These are phyloP conservation scores for Verticillium nonalfalfae DNA, from an alignment of 2,329 filamentous ascomycete genomes.

Conservation along the genomic window DNA sequence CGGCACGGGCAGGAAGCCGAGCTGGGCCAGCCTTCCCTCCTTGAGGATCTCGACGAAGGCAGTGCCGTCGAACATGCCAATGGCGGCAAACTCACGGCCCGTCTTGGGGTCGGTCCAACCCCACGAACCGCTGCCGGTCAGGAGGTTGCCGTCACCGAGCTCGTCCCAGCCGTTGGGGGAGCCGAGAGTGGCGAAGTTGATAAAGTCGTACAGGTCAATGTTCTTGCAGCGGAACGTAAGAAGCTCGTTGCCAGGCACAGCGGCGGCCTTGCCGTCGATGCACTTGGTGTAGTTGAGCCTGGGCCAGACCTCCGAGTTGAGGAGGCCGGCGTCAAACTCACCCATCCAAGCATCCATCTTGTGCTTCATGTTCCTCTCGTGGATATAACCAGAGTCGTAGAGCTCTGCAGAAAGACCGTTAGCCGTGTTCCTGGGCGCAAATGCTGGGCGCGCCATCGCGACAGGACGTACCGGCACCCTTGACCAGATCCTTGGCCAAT, in stretches of 20 bases:
- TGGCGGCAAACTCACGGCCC: constrained; percentile 20
- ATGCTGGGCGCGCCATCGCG: not conserved
- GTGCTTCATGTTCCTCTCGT: constrained; percentile 14
- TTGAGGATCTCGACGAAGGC: constrained; percentile 34
- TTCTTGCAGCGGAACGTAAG: constrained; percentile 16
- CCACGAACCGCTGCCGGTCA: constrained; percentile 24
- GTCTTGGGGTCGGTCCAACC: constrained; percentile 32
- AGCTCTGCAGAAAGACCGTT: constrained; percentile 9
- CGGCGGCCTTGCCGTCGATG: constrained; percentile 13
- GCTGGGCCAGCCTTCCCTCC: constrained; percentile 31
- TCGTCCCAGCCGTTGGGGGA: constrained; percentile 19
- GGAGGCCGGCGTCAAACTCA: constrained; percentile 11
- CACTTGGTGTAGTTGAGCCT: constrained; percentile 15
- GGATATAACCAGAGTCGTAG: constrained; percentile 22
- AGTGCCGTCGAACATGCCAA: constrained; percentile 26
- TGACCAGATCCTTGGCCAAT: constrained; percentile 7
- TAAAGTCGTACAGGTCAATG: constrained; percentile 47
- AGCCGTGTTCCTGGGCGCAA: not conserved
- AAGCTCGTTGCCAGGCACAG: constrained; percentile 13
- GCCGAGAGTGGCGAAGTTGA: constrained; percentile 44
- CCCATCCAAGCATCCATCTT: constrained; percentile 11
- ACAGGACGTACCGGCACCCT: constrained; percentile 6
- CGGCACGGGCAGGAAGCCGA: constrained; percentile 28
- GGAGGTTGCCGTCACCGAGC: constrained; percentile 9
- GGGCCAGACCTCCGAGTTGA: constrained; percentile 15